A percentile compares a stretch with the other conserved stretches of the same genome.
These are phyloP conservation scores for Sarocladiaceae sp. DNA, from an alignment of 2,329 filamentous ascomycete genomes.

Conservation along the genomic window DNA sequence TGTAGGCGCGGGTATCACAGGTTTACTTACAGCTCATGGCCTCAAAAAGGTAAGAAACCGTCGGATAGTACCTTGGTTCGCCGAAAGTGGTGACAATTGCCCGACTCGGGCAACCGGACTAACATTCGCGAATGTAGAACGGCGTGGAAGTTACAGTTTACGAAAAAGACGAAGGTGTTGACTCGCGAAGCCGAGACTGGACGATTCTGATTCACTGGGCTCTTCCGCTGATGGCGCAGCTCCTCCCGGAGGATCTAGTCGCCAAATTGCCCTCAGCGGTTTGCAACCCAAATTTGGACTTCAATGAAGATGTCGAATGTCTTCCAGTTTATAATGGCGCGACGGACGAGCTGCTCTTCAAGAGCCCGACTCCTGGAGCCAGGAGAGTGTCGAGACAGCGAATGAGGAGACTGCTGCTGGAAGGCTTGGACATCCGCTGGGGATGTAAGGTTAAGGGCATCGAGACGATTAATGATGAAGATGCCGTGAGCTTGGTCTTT, in stretches of 20 bases:
- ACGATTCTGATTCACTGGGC: slow-evolving; percentile 37
- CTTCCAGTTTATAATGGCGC: slow-evolving; percentile 28
- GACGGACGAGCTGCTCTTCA: slow-evolving; percentile 31
- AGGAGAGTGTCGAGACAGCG: slow-evolving; percentile 29
- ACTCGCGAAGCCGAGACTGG: slow-evolving; percentile 30
- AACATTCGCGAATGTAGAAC: no score
- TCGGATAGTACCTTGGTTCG: no score
- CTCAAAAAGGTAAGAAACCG: slow-evolving; percentile 25
- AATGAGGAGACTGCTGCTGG: slow-evolving; percentile 26
- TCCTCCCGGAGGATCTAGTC: slow-evolving; percentile 28
- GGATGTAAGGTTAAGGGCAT: slow-evolving; percentile 5
- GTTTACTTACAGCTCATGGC: slow-evolving; percentile 31
- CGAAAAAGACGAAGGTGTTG: slow-evolving; percentile 24
- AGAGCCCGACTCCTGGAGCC: slow-evolving; percentile 25
- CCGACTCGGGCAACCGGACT: no score
- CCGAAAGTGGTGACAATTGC: no score
- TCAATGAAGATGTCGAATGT: slow-evolving; percentile 23
- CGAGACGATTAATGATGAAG: slow-evolving; percentile 11
- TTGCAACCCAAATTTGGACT: slow-evolving; percentile 30
- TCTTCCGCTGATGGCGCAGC: slow-evolving; percentile 26
- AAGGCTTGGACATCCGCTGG: slow-evolving; percentile 29
- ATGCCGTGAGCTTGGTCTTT: slow-evolving; percentile 14
- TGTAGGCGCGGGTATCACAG: slow-evolving; percentile 33
- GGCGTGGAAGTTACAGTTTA: slow-evolving; percentile 28
- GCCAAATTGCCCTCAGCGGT: slow-evolving; percentile 23